A percentile compares a stretch with the other conserved stretches of the same genome.
Evolutionary conservation across 2,329 filamentous ascomycete species (phyloP).

Genomic region (Didymosphaeria variabile): DNA sequence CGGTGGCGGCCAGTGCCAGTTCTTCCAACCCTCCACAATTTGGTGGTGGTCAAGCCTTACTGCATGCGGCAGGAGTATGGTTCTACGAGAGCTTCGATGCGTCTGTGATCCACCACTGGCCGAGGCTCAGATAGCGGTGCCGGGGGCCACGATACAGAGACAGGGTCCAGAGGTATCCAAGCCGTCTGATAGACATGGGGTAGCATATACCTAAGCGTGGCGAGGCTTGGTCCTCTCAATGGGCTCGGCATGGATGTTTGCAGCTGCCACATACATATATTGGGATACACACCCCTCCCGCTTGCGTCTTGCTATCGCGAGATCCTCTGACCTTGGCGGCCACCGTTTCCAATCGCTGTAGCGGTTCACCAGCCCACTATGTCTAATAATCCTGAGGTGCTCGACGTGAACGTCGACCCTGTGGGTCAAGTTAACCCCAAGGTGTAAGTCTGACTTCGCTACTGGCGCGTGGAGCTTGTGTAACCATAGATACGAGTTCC

Average conservation of each 20-base stretch:
- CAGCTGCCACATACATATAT: slow-evolving; percentile 21
- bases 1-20: slow-evolving; percentile 2
- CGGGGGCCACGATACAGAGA: slow-evolving; percentile 18
- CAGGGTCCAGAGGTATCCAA: slow-evolving; percentile 12
- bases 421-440: slow-evolving; percentile 43
- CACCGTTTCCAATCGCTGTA: slow-evolving; percentile 9
- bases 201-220: slow-evolving; percentile 16
- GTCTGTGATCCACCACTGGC: slow-evolving; percentile 18
- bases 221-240: slow-evolving; percentile 9
- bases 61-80: slow-evolving; percentile 20
- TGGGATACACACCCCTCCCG: slow-evolving; percentile 18
- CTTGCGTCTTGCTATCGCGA: slow-evolving; percentile 20
- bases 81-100: slow-evolving; percentile 27
- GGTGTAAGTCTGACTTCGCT: slow-evolving; percentile 26
- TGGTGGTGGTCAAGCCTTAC: slow-evolving; percentile 17
- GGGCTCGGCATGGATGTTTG: slow-evolving; percentile 8
- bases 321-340: slow-evolving; percentile 18
- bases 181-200: slow-evolving; percentile 25
- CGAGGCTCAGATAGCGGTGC: slow-evolving; percentile 19
- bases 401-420: slow-evolving; percentile 44
- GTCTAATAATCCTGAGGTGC: slow-evolving; percentile 36
- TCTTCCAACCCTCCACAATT: not conserved
- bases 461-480: not conserved
- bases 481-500: not conserved
- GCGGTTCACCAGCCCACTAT: slow-evolving; percentile 25